phyloP scores from a whole-genome alignment of 75 land plant genomes.

The Selaginella tamariscina region DNA sequence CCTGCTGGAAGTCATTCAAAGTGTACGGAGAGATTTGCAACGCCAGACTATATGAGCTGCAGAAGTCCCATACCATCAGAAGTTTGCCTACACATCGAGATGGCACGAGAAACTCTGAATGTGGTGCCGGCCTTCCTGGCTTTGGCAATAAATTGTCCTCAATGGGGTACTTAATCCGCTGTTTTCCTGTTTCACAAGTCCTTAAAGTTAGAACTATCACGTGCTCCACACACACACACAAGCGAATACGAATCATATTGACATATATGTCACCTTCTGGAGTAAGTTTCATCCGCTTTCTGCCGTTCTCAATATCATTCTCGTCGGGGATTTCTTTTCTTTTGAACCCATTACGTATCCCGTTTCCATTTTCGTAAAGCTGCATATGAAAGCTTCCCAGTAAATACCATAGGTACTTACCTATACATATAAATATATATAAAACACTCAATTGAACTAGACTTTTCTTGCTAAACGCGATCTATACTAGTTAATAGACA shows the following conservation, averaged over 20 bases:
- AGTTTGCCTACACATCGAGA: slow-evolving; percentile 70
- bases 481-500: neutral
- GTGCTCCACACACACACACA: no score
- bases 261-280: slow-evolving; percentile 34
- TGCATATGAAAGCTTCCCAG: no score
- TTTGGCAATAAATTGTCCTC: slow-evolving; percentile 64
- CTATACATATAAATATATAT: no score
- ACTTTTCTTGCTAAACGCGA: no score
- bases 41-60: slow-evolving; percentile 49
- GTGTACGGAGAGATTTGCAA: slow-evolving; percentile 61
- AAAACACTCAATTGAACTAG: no score
- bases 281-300: neutral
- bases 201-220: no score
- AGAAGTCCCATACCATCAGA: slow-evolving; percentile 90
- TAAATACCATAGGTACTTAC: no score
- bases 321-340: slow-evolving; percentile 15
- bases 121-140: slow-evolving; percentile 54
- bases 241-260: no score
- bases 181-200: slow-evolving; percentile 13
- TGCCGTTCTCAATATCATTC: slow-evolving; percentile 11
- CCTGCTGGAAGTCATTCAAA: slow-evolving; percentile 69
- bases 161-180: slow-evolving; percentile 68
- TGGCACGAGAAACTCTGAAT: slow-evolving; percentile 59
- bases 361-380: neutral
- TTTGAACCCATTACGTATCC: slow-evolving; percentile 13